Conservation (phyloP, 805 yeast species). For the Yarrowia sp. region DNA sequence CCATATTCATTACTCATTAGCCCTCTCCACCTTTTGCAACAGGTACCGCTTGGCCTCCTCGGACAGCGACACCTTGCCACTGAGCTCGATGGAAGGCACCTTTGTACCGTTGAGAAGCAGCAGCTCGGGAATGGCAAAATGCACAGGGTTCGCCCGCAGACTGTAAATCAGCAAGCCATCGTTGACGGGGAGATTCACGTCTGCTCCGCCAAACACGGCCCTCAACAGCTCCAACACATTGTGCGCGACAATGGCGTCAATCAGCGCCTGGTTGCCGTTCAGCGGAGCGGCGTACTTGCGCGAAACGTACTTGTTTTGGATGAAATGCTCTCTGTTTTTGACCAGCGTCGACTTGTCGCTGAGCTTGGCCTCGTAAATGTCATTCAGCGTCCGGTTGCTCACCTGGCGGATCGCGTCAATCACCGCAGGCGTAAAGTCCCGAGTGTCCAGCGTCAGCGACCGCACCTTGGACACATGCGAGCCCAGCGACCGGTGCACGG, state of each 20-base stretch:
- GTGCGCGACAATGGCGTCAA: slow-evolving; percentile 49
- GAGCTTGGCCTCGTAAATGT: slow-evolving; percentile 62
- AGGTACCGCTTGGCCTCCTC: slow-evolving; percentile 38
- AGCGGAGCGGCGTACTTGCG: slow-evolving; percentile 55
- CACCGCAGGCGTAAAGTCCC: slow-evolving; percentile 63
- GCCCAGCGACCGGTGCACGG: slow-evolving; percentile 87
- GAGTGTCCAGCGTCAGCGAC: slow-evolving; percentile 76
- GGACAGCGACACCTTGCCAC: slow-evolving; percentile 21
- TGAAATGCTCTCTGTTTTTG: slow-evolving; percentile 62
- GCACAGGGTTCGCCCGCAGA: slow-evolving; percentile 45
- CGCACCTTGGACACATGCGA: slow-evolving; percentile 79
- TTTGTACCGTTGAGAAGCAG: slow-evolving; percentile 52
- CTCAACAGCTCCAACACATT: slow-evolving; percentile 47
- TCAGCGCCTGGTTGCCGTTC: slow-evolving; percentile 47
- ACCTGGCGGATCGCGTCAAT: slow-evolving; percentile 63
- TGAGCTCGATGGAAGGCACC: slow-evolving; percentile 42
- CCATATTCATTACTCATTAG: slow-evolving; percentile 15
- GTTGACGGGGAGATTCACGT: slow-evolving; percentile 47
- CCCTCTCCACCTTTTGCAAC: slow-evolving; percentile 33
- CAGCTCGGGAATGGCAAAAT: slow-evolving; percentile 52
- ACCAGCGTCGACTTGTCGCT: slow-evolving; percentile 49
- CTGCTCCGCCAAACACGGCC: slow-evolving; percentile 53
- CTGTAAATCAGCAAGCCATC: slow-evolving; percentile 48
- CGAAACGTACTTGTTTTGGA: slow-evolving; percentile 67
- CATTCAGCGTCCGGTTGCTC: slow-evolving; percentile 63